Percentiles rank a stretch among this genome's conserved stretches.
phyloP scores from a whole-genome alignment of 768 basidiomycete species.

The Russula griseocarnosa region DNA sequence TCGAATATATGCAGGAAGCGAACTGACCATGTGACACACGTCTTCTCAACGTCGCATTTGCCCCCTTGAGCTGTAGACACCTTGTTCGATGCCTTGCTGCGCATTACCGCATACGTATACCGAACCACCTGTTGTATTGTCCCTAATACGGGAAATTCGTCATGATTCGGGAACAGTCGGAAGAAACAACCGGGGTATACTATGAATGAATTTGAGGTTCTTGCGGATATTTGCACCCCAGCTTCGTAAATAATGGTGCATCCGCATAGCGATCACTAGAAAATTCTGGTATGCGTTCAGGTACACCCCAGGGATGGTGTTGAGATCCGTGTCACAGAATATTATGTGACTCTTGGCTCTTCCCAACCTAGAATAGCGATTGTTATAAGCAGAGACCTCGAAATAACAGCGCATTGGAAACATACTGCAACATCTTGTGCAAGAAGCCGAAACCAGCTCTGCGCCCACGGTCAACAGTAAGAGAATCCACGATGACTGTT shows the following conservation, averaged over 20 bases:
- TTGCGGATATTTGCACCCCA: constrained; percentile 49
- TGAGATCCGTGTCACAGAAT: constrained; percentile 71
- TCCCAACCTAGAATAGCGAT: constrained; percentile 47
- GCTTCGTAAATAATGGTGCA: constrained; percentile 72
- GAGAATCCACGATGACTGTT: constrained; percentile 59
- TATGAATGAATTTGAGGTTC: constrained; percentile 49
- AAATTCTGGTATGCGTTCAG: constrained; percentile 87
- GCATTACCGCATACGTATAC: constrained; percentile 52
- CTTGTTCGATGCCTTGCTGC: constrained; percentile 43
- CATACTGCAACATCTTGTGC: constrained; percentile 73
- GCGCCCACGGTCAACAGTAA: constrained; percentile 67
- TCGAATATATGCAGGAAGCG: background rate
- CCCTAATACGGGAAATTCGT: constrained; percentile 38
- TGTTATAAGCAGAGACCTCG: background rate
- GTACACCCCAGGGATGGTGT: constrained; percentile 56
- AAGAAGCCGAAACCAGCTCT: constrained; percentile 61
- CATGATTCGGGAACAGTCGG: background rate
- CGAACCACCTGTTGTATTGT: constrained; percentile 58
- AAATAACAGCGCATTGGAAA: constrained; percentile 18
- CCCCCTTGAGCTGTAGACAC: constrained; percentile 40
- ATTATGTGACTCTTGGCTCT: constrained; percentile 75
- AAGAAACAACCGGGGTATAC: constrained; percentile 39
- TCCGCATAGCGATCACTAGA: constrained; percentile 77
- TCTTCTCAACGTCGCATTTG: constrained; percentile 46
- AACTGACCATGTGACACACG: constrained; percentile 58